These are phyloP conservation scores for Cornus controversa DNA, from an alignment of 148 eudicot genomes.

Conservation along the genomic window DNA sequence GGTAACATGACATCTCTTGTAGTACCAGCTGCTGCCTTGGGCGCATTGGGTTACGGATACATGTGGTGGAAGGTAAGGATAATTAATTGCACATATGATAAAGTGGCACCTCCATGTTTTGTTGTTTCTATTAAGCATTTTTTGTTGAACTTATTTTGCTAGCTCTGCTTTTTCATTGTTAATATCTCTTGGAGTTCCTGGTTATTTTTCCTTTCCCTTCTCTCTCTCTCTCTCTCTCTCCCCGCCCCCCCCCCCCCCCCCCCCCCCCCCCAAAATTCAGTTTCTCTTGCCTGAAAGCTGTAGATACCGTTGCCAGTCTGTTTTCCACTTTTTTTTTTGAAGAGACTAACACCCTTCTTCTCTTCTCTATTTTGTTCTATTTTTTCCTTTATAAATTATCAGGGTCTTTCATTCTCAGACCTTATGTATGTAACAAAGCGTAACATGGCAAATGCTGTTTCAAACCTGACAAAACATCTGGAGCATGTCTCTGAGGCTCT, in stretches of 20 bases:
- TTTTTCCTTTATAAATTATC: slow-evolving; percentile 12
- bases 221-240: too few species aligned
- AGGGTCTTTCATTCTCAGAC: slow-evolving; percentile 84
- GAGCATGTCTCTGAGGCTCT: slow-evolving; percentile 62
- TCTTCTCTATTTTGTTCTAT: neutral
- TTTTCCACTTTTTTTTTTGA: neutral
- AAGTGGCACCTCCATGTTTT: neutral
- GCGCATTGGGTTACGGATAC: slow-evolving; percentile 89
- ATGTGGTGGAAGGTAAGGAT: slow-evolving; percentile 98
- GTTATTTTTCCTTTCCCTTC: too few species aligned
- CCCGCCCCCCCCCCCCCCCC: too few species aligned
- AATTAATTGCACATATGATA: neutral
- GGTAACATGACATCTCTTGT: slow-evolving; percentile 52
- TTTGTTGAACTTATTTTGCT: neutral
- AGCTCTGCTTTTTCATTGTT: neutral
- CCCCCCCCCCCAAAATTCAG: too few species aligned
- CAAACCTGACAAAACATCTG: slow-evolving; percentile 81
- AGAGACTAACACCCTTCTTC: neutral
- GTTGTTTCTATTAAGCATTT: neutral
- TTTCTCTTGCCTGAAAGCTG: neutral
- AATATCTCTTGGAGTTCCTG: neutral
- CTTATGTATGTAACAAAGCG: slow-evolving; percentile 92
- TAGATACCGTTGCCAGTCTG: neutral
- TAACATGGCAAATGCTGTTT: slow-evolving; percentile 78
- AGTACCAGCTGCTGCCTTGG: slow-evolving; percentile 78